A percentile compares a stretch with the other conserved stretches of the same genome.
phyloP scores from a whole-genome alignment of 2,329 filamentous ascomycete genomes.

The Kalaharituber pfeilii region DNA sequence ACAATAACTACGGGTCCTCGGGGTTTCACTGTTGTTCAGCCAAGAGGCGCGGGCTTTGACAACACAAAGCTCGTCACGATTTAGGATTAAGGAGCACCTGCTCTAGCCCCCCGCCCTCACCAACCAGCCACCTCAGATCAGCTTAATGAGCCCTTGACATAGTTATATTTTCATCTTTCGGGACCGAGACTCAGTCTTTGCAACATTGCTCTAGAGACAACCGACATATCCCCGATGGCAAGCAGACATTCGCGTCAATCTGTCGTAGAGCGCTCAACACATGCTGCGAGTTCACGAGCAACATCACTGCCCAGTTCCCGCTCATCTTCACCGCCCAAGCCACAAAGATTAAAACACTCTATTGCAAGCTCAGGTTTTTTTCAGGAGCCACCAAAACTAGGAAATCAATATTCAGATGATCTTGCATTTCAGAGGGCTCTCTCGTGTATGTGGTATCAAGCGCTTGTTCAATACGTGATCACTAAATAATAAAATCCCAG shows the following conservation, averaged over 20 bases:
- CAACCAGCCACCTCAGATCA: too few relatives aligned
- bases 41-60: too few relatives aligned
- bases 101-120: too few relatives aligned
- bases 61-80: too few relatives aligned
- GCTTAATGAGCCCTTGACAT: too few relatives aligned
- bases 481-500: slow-evolving; percentile 25
- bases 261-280: slow-evolving; percentile 13
- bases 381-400: slow-evolving; percentile 35
- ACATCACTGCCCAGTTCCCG: slow-evolving; percentile 6
- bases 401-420: slow-evolving; percentile 42
- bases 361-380: slow-evolving; percentile 37
- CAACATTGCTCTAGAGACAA: too few relatives aligned
- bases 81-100: too few relatives aligned
- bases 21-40: too few relatives aligned
- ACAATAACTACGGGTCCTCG: too few relatives aligned
- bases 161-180: too few relatives aligned
- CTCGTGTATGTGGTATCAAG: slow-evolving; percentile 28
- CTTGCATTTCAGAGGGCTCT: slow-evolving; percentile 36
- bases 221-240: slow-evolving; percentile 26
- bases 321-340: slow-evolving; percentile 7
- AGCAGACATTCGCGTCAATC: slow-evolving; percentile 1
- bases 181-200: too few relatives aligned
- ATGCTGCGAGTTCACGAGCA: slow-evolving; percentile 3
- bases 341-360: slow-evolving; percentile 21
- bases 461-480: background rate